Evolutionary conservation across 345 rosid genomes (phyloP), one percentile per base, ranked within the genome.

Genomic region (Salix brachista): DNA sequence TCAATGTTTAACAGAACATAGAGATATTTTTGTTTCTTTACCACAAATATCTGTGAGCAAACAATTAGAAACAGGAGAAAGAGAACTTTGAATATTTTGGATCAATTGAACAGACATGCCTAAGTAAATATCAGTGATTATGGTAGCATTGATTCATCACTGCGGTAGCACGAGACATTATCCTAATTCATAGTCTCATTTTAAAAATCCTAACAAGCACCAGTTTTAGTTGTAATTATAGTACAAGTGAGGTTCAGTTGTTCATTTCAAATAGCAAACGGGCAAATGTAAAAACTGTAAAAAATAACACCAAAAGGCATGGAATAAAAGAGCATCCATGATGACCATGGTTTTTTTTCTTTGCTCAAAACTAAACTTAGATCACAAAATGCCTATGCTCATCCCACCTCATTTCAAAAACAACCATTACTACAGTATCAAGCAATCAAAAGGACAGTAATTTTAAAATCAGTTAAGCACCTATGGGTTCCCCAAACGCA

Each of bases 401-500:
- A 58, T 58, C 62, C 62, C 54, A 42, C 50, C 58, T 8, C 56
- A 64, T 25, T 58, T 54, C 41, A 48, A 30, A n/a, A 18, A 10
- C 39, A 72, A 34, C 61, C 13, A 0, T 32, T 7, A 74, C 56
- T n/a, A 41, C 9, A 10, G 6, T 16, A 64, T 67, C 66, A 3
- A 30, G 65, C n/a, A 42, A 25, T 21, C 19, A 58, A 7, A 70
- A 39, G 56, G 11, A 56, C 16, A 6, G 46, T 74, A 56, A 42
- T 21, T 7, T 48, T 69, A 61, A 62, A 37, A 62, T 61, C 9
- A 61, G 41, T 58, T 19, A 64, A 75, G n/a, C 48, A 96, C 99
- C 97, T 80, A 92, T 84, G 61, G 95, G 97, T 23, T 88, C 85
- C 7, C 97, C 97, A 39, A 96, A 96, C 1, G 99, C 97, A 85